These are phyloP conservation scores for Botryosphaeria dothidea DNA, from an alignment of 2,329 filamentous ascomycete genomes.

Conservation along the genomic window DNA sequence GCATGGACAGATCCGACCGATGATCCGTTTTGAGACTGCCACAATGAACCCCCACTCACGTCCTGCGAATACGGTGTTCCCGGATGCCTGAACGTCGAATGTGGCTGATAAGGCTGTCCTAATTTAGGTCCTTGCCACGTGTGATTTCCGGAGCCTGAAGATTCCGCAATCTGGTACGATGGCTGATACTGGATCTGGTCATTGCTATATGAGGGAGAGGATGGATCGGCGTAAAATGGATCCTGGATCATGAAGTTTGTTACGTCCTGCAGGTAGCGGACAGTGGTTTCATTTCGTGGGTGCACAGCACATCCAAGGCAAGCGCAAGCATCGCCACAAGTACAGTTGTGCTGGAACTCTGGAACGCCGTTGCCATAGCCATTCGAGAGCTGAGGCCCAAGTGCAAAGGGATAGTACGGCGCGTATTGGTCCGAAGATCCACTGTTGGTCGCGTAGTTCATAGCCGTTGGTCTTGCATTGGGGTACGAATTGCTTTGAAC, in stretches of 20 bases:
- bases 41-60: background rate
- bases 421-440: background rate
- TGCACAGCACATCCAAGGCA: conserved; percentile 70
- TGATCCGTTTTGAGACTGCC: background rate
- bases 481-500: background rate
- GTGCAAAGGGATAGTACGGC: background rate
- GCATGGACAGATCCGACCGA: conserved; percentile 20
- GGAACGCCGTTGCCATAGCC: background rate
- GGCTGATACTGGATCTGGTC: conserved; percentile 7
- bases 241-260: conserved; percentile 16
- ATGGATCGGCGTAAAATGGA: background rate
- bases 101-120: background rate
- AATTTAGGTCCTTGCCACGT: background rate
- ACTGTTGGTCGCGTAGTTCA: background rate
- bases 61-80: conserved; percentile 6
- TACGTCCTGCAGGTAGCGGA: conserved; percentile 49
- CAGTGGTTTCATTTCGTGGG: conserved; percentile 66
- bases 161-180: background rate
- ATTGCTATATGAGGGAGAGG: background rate
- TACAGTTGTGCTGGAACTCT: conserved; percentile 50
- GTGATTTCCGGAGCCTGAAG: background rate
- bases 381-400: background rate
- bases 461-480: background rate
- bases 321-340: conserved; percentile 66
- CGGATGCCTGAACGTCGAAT: background rate